Base-by-base conservation (phyloP, 2,329 filamentous ascomycete genomes). In the Verticillium longisporum region DNA sequence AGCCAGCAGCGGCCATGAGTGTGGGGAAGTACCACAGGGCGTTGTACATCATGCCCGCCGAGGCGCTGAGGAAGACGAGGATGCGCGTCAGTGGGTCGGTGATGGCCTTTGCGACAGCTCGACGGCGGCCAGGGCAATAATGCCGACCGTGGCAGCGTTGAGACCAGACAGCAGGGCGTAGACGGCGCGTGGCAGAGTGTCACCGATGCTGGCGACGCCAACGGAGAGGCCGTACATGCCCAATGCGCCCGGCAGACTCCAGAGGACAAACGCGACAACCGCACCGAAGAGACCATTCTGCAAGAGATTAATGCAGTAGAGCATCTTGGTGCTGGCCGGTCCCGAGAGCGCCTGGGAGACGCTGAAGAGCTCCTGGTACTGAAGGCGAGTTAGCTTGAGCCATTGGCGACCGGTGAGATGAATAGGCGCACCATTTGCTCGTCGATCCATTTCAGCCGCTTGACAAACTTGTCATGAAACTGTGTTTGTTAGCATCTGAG, bases 11-110 rank as follows among this genome's bases (percentile, higher is more conserved):
- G 0, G 82, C 66, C 72, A 91, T 87, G 4, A 92, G 69, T 0
- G 84, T 67, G 0, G 89, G 89, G 55, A 91, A 92, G 65, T 89
- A 92, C 89, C 89, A 92, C 0, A 92, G 73, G 0, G 88, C 83
- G 57, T 86, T 90, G 66, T 91, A 91, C 57, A 89, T 77, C 65
- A 92, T 73, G 0, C 88, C 89, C 0, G 87, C 88, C 9, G 81
- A 78, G 0, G 78, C 89, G 3, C 83, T 82, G 6, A 87, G 67
- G 13, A 90, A 87, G 0, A 92, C 84, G 1, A 91, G 66, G 0
- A 87, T 74, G 1, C 88, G 76, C 0, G 88, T 87, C 3, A 89
- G 56, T 21, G 77, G 77, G 68, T 91, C 88, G 0, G 82, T 86
- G 60, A 91, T 87, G 0, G 88, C 83, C 65, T 90, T 14, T 86